These are phyloP conservation scores for Kluyveromyces siamensis DNA, from an alignment of 805 yeast genomes.

Conservation along the genomic window DNA sequence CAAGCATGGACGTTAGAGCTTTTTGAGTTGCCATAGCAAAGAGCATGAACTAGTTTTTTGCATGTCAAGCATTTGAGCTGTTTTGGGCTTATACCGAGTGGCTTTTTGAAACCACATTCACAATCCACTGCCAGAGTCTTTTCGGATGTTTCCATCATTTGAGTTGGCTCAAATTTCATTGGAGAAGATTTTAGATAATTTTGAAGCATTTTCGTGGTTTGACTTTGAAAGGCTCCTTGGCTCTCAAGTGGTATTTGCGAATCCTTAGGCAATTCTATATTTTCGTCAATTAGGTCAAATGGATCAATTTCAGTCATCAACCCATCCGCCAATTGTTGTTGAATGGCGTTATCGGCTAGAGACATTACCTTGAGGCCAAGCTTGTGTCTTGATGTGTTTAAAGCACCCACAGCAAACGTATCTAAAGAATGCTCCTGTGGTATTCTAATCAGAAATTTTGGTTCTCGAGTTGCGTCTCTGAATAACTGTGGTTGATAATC, in stretches of 20 bases:
- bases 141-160: conserved; percentile 7
- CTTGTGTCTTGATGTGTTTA: conserved; percentile 28
- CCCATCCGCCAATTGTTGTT: not conserved
- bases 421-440: conserved; percentile 14
- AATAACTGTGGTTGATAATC: conserved; percentile 42
- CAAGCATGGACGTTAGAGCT: conserved; percentile 15
- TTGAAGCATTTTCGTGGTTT: conserved; percentile 27
- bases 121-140: conserved; percentile 17
- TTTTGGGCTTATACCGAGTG: conserved; percentile 8
- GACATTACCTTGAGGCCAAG: conserved; percentile 26
- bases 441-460: conserved; percentile 29
- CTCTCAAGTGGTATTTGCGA: not conserved
- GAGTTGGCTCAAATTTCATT: conserved; percentile 23
- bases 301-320: conserved; percentile 21
- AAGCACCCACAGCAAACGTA: conserved; percentile 22
- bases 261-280: conserved; percentile 3
- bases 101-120: conserved; percentile 20
- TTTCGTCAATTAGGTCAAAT: conserved; percentile 13
- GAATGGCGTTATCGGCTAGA: conserved; percentile 8
- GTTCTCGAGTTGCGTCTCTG: conserved; percentile 33
- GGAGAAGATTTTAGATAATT: conserved; percentile 22
- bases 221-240: conserved; percentile 13
- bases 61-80: conserved; percentile 25
- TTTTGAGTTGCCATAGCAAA: conserved; percentile 28
- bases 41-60: conserved; percentile 23